Evolutionary conservation across 306 rosid species (phyloP).

Genomic region (Biancaea sappan): DNA sequence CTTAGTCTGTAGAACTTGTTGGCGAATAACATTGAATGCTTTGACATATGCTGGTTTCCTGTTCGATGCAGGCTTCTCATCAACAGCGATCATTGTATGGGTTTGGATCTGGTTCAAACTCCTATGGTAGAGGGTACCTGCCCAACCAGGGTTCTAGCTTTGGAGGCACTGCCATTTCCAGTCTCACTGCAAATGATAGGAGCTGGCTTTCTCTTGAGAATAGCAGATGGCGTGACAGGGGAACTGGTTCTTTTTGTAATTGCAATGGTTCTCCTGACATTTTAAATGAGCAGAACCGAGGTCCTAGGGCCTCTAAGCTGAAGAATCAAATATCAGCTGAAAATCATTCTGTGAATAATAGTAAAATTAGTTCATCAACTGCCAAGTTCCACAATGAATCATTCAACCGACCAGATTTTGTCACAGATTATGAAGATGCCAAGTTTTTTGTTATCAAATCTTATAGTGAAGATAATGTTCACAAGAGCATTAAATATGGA

Average conservation of each 20-base stretch:
- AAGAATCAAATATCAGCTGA: conserved; percentile 58
- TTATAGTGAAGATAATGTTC: conserved; percentile 86
- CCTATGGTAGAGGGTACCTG: conserved; percentile 59
- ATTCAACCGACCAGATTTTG: conserved; percentile 63
- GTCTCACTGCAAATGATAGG: conserved; percentile 43
- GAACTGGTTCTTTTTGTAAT: conserved; percentile 57
- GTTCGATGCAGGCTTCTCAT: conserved; percentile 64
- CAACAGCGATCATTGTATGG: conserved; percentile 67
- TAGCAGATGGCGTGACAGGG: conserved; percentile 56
- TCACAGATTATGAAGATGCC: conserved; percentile 67
- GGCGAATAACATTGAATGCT: background rate
- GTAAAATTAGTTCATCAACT: conserved; percentile 39
- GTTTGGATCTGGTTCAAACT: conserved; percentile 70
- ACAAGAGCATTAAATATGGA: conserved; percentile 84
- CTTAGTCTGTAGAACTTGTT: background rate
- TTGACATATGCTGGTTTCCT: conserved; percentile 28
- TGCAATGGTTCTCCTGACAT: conserved; percentile 72
- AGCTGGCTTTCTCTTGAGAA: conserved; percentile 58
- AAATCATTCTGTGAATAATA: conserved; percentile 48
- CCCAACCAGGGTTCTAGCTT: conserved; percentile 60
- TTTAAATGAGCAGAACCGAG: conserved; percentile 79
- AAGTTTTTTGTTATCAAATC: conserved; percentile 80
- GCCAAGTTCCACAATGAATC: conserved; percentile 56
- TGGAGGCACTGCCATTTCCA: conserved; percentile 46
- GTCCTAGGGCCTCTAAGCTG: conserved; percentile 80